Evolutionary conservation across 495 filamentous ascomycete species (phyloP), one percentile per base, ranked within the genome.

Genomic region (Aspergillus conjunctus): DNA sequence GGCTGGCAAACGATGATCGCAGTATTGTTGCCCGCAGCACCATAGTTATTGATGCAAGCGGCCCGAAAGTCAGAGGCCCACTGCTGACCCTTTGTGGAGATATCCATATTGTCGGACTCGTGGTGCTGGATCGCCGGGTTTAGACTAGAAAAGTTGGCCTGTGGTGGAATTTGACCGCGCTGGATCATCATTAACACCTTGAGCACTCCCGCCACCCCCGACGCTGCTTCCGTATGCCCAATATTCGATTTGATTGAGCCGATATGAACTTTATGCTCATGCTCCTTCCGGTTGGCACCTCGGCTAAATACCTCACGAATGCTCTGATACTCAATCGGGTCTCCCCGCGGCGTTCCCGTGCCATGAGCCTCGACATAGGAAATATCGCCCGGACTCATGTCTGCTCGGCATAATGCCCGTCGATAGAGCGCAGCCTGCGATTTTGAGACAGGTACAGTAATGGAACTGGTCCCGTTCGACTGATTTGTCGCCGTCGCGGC

Each of bases 181-280:
- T 74, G 41, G 31, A 77, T 65, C 33, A 84, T 78, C 68, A 79
- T 77, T 18, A 78, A 54, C 5, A 79, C 52, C 58, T 82, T 82
- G 14, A 81, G 65, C 18, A 84, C 57, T 6, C 60, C 67, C 8
- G 71, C 69, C 0, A 81, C 64, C 5, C 81, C 81, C 0, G 78
- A 72, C 5, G 81, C 69, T 4, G 57, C 68, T 64, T 84, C 80
- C 0, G 67, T 66, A 52, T 84, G 81, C 1, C 81, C 81, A 45
- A 83, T 72, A 46, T 74, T 72, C 3, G 54, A 71, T 59, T 84
- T 85, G 31, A 83, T 67, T 0, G 78, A 79, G 1, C 68, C 71
- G 1, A 77, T 37, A 41, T 56, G 39, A 0, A 75, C 46, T 10
- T 53, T 10, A 0, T 58, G 21, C 1, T 15, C 67, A 15, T 55